Base-by-base conservation (phyloP, 2,329 filamentous ascomycete species). In the Diaporthe sp. region DNA sequence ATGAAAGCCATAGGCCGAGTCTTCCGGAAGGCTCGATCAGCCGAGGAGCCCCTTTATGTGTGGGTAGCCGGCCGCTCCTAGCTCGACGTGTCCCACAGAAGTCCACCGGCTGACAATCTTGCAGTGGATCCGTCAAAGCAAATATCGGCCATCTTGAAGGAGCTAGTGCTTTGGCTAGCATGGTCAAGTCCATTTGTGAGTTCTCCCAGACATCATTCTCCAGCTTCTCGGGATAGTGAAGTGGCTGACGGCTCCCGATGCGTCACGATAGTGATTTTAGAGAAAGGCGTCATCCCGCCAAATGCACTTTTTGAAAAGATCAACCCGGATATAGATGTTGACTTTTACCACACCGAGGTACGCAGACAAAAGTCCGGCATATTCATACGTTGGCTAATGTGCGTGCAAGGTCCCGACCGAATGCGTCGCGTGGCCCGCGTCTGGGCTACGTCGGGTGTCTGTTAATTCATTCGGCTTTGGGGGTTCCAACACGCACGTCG, bases 81-180 rank as follows among this genome's bases (percentile, higher is more conserved):
- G 25, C 39, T 31, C 22, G 49, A 53, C 7, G 4, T 68, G 65
- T 53, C 28, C 20, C 44, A 67, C 61, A 49, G 63, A 22, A 39
- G 31, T 34, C 51, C 22, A 39, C 3, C 31, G 25, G 22, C 47
- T 70, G 65, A 68, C 34, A 12, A 22, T 53, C 44, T 22, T 25
- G 31, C n/a, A 76, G 71, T 28, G 77, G 76, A 17, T 78, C 77
- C 20, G 53, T 81, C 34, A 80, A 81, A 44, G 34, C 78, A 20
- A 80, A 79, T 53, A 76, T 80, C 25, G 79, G 80, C 13, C 79
- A 81, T 31, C 53, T 78, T 1, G 79, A 81, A 73, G 79, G 75
- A 3, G 61, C 44, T 15, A 72, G 71, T 42, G 78, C 74, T 22
- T 10, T 81, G 0, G 77, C 79, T 1, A 72, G 77, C 9, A n/a